These are phyloP conservation scores for Gigaspora rosea DNA, from an alignment of 192 early-diverging fungal genomes.

Conservation along the genomic window DNA sequence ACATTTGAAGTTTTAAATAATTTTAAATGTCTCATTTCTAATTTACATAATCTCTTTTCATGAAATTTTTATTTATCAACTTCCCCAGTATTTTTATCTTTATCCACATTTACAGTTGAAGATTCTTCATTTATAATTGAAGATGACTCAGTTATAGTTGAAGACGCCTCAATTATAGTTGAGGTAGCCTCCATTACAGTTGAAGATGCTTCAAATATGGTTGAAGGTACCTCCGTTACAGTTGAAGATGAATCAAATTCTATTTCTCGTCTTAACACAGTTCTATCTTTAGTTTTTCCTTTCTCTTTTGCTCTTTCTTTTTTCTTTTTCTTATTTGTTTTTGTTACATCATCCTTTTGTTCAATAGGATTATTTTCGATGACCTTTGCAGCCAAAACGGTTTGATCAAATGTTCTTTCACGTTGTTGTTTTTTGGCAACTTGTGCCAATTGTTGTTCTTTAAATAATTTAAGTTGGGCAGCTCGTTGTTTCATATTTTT, in stretches of 20 bases:
- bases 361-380: not conserved
- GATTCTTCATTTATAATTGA: not conserved
- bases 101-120: not conserved
- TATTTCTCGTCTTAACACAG: constrained; percentile 11
- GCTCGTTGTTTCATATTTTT: constrained; percentile 27
- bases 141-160: no score
- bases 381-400: constrained; percentile 31
- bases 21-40: not conserved
- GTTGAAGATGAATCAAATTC: constrained; percentile 7
- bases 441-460: constrained; percentile 28
- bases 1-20: not conserved
- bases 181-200: no score
- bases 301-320: constrained; percentile 30
- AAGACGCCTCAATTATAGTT: no score
- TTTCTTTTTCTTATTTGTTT: constrained; percentile 13
- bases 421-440: constrained; percentile 24
- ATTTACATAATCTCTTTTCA: no score
- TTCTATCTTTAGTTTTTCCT: constrained; percentile 11
- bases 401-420: constrained; percentile 29
- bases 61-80: not conserved
- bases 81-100: not conserved
- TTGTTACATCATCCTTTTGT: not conserved
- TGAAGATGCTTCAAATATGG: no score
- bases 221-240: not conserved
- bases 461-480: constrained; percentile 21